Evolutionary conservation across 2,329 filamentous ascomycete species (phyloP), one percentile per base, ranked within the genome.

Genomic region (Pleoardoris graminearum): DNA sequence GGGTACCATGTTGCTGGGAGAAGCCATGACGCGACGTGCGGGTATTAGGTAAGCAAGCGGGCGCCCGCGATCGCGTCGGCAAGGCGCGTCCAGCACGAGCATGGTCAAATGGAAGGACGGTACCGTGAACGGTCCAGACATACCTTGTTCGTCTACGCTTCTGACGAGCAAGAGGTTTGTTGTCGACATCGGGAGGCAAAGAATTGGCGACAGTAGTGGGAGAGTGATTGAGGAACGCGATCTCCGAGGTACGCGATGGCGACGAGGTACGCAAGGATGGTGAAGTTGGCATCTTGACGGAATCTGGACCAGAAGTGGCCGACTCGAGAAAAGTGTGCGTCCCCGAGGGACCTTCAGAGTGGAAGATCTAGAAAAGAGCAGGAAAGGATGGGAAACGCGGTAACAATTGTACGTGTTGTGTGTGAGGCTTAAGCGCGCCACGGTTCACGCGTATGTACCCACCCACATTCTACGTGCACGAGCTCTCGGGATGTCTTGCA

Each of bases 81-180:
- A 59, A 54, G 44, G 36, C 43, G 50, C 32, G 29, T 41, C 52
- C 58, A 55, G 51, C 51, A 50, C 57, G 60, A 58, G 60, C 53
- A 60, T 19, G 39, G 21, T 44, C 41, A 44, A 27, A 44, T 12
- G 41, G 12, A 44, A 33, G 51, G 41, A 33, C 32, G 23, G 53
- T 58, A 57, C 53, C 51, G 48, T 58, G 58, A 58, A 60, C 51
- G 59, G 54, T 42, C 47, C 48, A 23, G 53, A 69, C 73, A 51
- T 77, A 85, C 84, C 83, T 86, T 29, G 84, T 86, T 52, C 84
- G 78, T 61, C 82, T 78, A 39, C 84, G 78, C 67, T 83, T 85
- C 66, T 86, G 84, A 42, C 84, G 80, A 39, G 79, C 81, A 47
- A 84, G 75, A 54, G 81, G 74, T 60, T 83, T 84, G 65, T 85